Evolutionary conservation across 2,329 filamentous ascomycete species (phyloP).

Genomic region (Clarireedia hainanense): DNA sequence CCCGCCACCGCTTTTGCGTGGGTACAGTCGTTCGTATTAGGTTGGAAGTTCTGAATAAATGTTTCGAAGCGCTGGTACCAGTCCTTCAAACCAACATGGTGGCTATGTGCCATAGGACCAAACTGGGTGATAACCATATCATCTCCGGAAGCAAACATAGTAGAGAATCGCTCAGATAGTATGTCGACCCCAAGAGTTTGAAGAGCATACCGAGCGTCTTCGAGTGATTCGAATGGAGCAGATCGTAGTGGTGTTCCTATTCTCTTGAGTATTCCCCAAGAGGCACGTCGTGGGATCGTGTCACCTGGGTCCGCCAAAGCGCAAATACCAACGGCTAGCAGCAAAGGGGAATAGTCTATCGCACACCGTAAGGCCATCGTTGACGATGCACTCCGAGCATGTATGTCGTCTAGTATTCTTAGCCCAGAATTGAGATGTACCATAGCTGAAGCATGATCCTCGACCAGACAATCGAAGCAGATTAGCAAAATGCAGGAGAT

Average conservation of each 20-base stretch:
- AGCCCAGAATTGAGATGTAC: constrained; percentile 25
- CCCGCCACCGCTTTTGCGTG: constrained; percentile 30
- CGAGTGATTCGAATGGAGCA: constrained; percentile 37
- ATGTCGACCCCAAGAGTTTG: constrained; percentile 46
- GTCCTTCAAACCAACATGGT: constrained; percentile 36
- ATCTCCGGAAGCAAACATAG: constrained; percentile 3
- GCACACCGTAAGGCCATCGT: constrained; percentile 17
- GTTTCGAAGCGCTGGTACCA: constrained; percentile 18
- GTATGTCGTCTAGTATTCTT: constrained; percentile 23
- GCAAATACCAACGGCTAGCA: constrained; percentile 22
- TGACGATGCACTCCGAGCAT: constrained; percentile 9
- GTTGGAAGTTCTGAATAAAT: constrained; percentile 5
- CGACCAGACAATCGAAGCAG: constrained; percentile 46
- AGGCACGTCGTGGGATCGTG: constrained; percentile 15
- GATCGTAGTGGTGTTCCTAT: constrained; percentile 12
- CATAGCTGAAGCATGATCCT: constrained; percentile 23
- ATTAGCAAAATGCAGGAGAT: constrained; percentile 57
- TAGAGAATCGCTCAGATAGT: constrained; percentile 43
- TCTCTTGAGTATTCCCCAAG: constrained; percentile 18
- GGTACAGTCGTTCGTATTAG: background rate
- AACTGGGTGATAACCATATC: constrained; percentile 35
- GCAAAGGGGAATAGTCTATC: constrained; percentile 19
- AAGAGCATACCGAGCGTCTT: constrained; percentile 49
- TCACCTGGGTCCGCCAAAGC: constrained; percentile 22
- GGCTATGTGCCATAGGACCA: constrained; percentile 44